Evolutionary conservation across 2,329 filamentous ascomycete genomes (phyloP).

Genomic region (Moelleriella libera): DNA sequence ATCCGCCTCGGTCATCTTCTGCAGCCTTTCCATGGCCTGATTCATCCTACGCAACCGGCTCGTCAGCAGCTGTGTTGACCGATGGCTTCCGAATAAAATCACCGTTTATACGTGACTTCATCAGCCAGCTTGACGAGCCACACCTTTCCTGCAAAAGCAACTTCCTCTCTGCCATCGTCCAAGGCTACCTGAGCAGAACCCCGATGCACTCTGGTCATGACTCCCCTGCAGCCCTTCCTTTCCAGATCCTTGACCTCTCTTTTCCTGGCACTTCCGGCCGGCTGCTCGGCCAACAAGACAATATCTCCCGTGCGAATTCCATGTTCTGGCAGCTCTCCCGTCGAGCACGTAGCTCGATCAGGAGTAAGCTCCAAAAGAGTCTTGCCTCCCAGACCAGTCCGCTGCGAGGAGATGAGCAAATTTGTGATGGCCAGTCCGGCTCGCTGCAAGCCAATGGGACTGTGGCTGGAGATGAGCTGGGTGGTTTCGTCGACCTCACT

Average conservation of each 20-base stretch:
- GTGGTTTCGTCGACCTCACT: slow-evolving; percentile 60
- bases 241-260: slow-evolving; percentile 57
- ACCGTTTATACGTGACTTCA: slow-evolving; percentile 51
- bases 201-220: slow-evolving; percentile 51
- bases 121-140: slow-evolving; percentile 57
- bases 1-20: slow-evolving; percentile 41
- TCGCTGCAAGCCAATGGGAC: slow-evolving; percentile 55
- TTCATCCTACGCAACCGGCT: slow-evolving; percentile 37
- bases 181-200: slow-evolving; percentile 51
- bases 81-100: slow-evolving; percentile 3
- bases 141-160: slow-evolving; percentile 29
- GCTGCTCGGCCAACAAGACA: slow-evolving; percentile 62
- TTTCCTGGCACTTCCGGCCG: slow-evolving; percentile 57
- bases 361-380: slow-evolving; percentile 68
- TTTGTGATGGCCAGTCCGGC: slow-evolving; percentile 71
- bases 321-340: slow-evolving; percentile 54
- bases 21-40: slow-evolving; percentile 43
- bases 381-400: slow-evolving; percentile 84
- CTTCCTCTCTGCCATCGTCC: slow-evolving; percentile 46
- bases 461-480: slow-evolving; percentile 50
- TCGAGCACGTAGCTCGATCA: slow-evolving; percentile 51
- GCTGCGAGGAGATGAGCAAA: slow-evolving; percentile 57
- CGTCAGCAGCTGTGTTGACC: too few relatives aligned
- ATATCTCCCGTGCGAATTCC: slow-evolving; percentile 67
- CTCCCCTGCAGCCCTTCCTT: slow-evolving; percentile 53